These are phyloP conservation scores for Caryopteris hybrid DNA, from an alignment of 305 asterid genomes.

Conservation along the genomic window DNA sequence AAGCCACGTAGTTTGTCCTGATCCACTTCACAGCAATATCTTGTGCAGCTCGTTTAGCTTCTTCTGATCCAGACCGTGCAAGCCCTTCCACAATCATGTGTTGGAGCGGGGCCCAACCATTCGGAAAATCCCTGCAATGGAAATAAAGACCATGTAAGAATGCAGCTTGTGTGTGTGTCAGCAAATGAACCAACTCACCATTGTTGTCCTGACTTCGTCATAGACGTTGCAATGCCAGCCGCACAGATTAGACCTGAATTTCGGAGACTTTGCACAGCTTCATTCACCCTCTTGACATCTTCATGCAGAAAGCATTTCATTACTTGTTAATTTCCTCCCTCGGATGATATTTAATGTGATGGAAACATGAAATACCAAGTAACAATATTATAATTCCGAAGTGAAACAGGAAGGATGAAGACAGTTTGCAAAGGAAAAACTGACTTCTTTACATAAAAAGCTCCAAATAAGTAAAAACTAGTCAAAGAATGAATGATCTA, in stretches of 20 bases:
- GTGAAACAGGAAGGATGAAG: not conserved
- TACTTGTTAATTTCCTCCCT: not conserved
- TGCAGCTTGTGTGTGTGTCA: not conserved
- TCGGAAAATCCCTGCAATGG: slow-evolving; percentile 76
- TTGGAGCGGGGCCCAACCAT: slow-evolving; percentile 96
- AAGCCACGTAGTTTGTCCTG: slow-evolving; percentile 65
- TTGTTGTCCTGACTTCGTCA: slow-evolving; percentile 78
- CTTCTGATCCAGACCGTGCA: slow-evolving; percentile 39
- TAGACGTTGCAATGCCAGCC: slow-evolving; percentile 77
- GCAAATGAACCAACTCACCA: slow-evolving; percentile 38
- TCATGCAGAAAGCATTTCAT: not conserved
- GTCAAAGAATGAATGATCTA: not conserved
- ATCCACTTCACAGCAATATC: slow-evolving; percentile 76
- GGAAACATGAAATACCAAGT: too few relatives aligned
- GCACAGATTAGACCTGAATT: slow-evolving; percentile 56
- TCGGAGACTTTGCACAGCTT: slow-evolving; percentile 51
- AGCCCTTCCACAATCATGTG: slow-evolving; percentile 92
- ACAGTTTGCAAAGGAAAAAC: not conserved
- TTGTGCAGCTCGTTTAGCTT: slow-evolving; percentile 44
- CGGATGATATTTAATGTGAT: not conserved
- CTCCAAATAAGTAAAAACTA: not conserved
- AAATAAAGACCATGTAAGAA: not conserved
- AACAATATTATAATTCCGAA: too few relatives aligned
- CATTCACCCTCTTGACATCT: slow-evolving; percentile 49
- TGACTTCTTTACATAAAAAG: not conserved